Base-by-base conservation (phyloP, 208 protist species). In the Trypanosoma scelopori region DNA sequence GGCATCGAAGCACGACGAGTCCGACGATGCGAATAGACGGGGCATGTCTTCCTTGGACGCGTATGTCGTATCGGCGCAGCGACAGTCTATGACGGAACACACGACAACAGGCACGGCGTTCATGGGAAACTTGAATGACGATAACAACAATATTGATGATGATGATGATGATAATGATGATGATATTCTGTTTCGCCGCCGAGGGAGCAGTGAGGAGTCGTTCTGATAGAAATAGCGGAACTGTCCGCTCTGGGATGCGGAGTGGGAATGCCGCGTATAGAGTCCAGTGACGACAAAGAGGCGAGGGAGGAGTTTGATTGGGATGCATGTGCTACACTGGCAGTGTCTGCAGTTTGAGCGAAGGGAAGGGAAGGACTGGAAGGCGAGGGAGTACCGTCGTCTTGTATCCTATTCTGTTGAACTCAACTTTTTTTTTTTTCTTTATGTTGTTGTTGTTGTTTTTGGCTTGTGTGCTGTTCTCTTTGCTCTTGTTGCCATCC, bases 111-210 rank as follows among this genome's bases (percentile, higher is more conserved):
- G 43, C 42, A 55, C 48, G 28, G 27, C 53, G 18, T 47, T 61
- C 30, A 22, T n/a, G 9, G 41, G 25, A 47, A 48, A 68, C 35
- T 69, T 53, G 13, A 57, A 65, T 30, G 61, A 65, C 43, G 60
- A 70, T 53, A 55, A 46, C 55, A 58, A 74, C 37, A 72, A 62
- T 50, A 37, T 37, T 3, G 32, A 37, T 9, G 32, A 37, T 37
- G 32, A 37, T 37, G 32, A 37, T 37, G 32, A 9, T 11, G 32
- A 37, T 37, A 37, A n/a, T n/a, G n/a, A n/a, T n/a, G n/a, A n/a
- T n/a, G 59, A 63, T 55, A 74, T 74, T 60, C 41, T 71, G 7
- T 68, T 68, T n/a, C 15, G 52, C 45, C 25, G 39, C n/a, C 46
- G 46, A n/a, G 60, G 28, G 12, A 64, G 55, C 41, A 74, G 69